phyloP scores from a whole-genome alignment of 345 rosid genomes.

The Passiflora organensis region DNA sequence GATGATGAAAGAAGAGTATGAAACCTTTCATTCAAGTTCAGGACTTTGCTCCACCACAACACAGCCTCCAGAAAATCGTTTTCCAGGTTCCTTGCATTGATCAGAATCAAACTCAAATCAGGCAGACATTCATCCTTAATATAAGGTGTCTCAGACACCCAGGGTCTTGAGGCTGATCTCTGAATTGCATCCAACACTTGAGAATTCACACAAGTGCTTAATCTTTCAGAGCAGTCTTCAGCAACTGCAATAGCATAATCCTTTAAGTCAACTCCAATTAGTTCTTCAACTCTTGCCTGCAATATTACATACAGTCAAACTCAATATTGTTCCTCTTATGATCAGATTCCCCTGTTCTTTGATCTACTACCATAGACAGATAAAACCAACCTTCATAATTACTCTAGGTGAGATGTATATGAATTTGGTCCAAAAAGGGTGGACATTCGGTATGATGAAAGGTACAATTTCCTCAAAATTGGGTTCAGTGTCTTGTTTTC shows the following conservation, averaged over 20 bases:
- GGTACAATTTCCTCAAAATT: conserved; percentile 28
- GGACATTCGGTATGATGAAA: conserved; percentile 26
- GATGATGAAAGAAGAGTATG: neutral
- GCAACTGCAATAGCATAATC: conserved; percentile 28
- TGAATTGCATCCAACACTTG: conserved; percentile 40
- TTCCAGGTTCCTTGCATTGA: conserved; percentile 26
- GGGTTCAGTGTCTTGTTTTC: conserved; percentile 9
- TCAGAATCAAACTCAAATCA: conserved; percentile 25
- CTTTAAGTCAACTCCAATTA: conserved; percentile 25
- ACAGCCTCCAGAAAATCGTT: conserved; percentile 24
- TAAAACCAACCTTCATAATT: conserved; percentile 36
- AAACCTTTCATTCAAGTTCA: conserved; percentile 33
- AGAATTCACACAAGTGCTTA: conserved; percentile 20
- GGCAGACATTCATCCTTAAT: conserved; percentile 32
- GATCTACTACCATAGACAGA: neutral
- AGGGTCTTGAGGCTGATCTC: conserved; percentile 34
- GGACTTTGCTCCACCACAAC: conserved; percentile 38
- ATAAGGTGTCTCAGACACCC: conserved; percentile 37
- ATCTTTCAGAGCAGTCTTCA: conserved; percentile 36
- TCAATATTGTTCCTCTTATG: neutral
- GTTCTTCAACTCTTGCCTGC: conserved; percentile 41
- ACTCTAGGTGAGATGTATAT: conserved; percentile 27
- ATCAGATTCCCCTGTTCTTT: neutral
- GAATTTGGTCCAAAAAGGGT: conserved; percentile 27
- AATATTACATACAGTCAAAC: neutral